Evolutionary conservation across 2,329 filamentous ascomycete genomes (phyloP), one percentile per base, ranked within the genome.

Genomic region (Sporothrix mexicana): DNA sequence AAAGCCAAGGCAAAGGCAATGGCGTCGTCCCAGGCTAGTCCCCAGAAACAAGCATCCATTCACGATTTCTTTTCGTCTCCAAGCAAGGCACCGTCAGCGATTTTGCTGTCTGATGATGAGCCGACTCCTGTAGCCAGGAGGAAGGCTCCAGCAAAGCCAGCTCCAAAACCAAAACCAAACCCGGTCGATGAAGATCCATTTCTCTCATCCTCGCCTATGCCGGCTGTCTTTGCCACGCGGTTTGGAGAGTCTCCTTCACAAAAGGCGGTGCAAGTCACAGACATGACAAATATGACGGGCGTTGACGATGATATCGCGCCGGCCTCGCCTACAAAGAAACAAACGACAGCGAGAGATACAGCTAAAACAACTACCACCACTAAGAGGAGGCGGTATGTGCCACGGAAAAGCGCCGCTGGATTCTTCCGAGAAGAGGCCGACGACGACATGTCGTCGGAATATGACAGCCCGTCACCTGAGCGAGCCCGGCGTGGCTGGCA

Each of bases 381-480:
- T 43, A 47, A 62, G 41, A 45, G 51, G 43, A 77, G 73, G n/a
- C 51, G 79, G 7, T 79, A 77, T 62, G 73, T 79, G 10, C 76
- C 77, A 3, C 74, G 77, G 23, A 76, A 73, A 3, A 78, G 77
- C 57, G 76, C 75, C 5, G 49, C 74, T n/a, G 79, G 79, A 2
- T 80, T 75, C 73, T 78, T 80, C 59, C 73, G 70, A 9, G 77
- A 79, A 61, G 53, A 78, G 20, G 74, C 77, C 55, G 77, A 78
- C 67, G 72, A 75, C 10, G 76, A 78, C 2, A 70, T 23, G 12
- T 66, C 23, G 12, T 41, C 25, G 61, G 17, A 20, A 41, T 17
- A 23, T 49, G 45, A 7, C 51, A 57, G 68, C 53, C 51, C 51
- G n/a, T 55, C 43, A 13, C 20, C 23, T 2, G 25, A 3, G 4